Conservation (phyloP, 768 basidiomycete genomes). For the Suillus alpinus region DNA sequence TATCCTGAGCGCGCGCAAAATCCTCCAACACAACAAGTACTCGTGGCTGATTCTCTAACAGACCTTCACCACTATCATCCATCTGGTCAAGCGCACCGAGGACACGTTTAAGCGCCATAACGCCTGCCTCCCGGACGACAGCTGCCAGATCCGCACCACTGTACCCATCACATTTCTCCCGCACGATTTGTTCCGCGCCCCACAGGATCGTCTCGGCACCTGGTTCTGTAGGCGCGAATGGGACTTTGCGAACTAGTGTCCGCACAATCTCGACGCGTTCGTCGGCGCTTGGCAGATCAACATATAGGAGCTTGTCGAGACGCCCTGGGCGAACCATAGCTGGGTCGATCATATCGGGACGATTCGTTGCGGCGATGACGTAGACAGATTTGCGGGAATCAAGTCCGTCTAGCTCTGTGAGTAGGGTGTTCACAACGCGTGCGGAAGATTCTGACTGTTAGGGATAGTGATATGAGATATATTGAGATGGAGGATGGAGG, state of each 20-base stretch:
- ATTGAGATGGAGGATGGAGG: neutral
- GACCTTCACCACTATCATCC: constrained; percentile 29
- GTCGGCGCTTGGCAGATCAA: constrained; percentile 71
- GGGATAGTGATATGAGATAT: neutral
- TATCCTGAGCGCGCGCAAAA: constrained; percentile 71
- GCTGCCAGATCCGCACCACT: constrained; percentile 91
- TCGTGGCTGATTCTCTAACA: constrained; percentile 16
- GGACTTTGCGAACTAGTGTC: constrained; percentile 71
- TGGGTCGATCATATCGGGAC: constrained; percentile 96
- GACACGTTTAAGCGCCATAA: constrained; percentile 67
- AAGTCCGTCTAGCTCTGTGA: constrained; percentile 91
- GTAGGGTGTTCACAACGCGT: constrained; percentile 84
- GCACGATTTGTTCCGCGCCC: constrained; percentile 45
- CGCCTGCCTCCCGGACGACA: constrained; percentile 85
- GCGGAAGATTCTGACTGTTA: constrained; percentile 86
- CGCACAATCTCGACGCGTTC: constrained; percentile 85
- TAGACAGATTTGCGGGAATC: constrained; percentile 84
- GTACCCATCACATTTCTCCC: constrained; percentile 75
- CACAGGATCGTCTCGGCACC: constrained; percentile 15
- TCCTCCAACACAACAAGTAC: constrained; percentile 61
- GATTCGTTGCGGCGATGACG: constrained; percentile 91
- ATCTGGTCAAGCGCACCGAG: constrained; percentile 67
- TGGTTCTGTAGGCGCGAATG: constrained; percentile 43
- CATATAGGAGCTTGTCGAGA: constrained; percentile 89
- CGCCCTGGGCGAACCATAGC: constrained; percentile 95